These are phyloP conservation scores for Candida dendrica DNA, from an alignment of 805 yeast species.

Conservation along the genomic window DNA sequence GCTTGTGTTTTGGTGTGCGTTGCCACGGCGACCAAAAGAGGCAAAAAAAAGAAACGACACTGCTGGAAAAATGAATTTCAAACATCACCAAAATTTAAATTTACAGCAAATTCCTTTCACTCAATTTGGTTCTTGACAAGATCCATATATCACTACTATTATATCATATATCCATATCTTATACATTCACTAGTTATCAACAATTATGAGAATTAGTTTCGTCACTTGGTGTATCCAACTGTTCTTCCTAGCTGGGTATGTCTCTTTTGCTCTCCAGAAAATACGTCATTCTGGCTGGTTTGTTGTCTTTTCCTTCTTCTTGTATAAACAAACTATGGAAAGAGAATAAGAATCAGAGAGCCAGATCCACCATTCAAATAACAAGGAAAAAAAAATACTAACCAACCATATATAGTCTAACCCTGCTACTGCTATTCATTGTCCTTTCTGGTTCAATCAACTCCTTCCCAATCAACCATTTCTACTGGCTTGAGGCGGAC, in stretches of 20 bases:
- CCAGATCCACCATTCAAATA: too few species aligned
- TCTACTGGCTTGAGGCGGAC: slow-evolving; percentile 69
- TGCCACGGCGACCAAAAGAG: too few species aligned
- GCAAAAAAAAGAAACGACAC: too few species aligned
- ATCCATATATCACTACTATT: background rate
- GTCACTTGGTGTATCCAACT: slow-evolving; percentile 9
- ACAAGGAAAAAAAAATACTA: slow-evolving; percentile 1
- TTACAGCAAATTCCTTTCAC: background rate
- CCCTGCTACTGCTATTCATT: slow-evolving; percentile 46
- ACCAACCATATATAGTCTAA: slow-evolving; percentile 22
- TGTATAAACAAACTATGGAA: too few species aligned
- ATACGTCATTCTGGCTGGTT: too few species aligned
- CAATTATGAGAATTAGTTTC: slow-evolving; percentile 5
- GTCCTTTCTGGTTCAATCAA: slow-evolving; percentile 58
- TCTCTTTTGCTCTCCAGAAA: background rate
- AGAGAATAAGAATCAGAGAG: too few species aligned
- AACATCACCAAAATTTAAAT: background rate
- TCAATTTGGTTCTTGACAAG: background rate
- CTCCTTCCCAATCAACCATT: slow-evolving; percentile 51
- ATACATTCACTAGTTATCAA: too few species aligned
- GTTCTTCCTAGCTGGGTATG: slow-evolving; percentile 14
- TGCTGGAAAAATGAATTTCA: background rate
- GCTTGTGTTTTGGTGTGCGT: too few species aligned
- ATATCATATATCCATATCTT: background rate
- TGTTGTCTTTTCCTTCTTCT: background rate